Evolutionary conservation across 768 basidiomycete species (phyloP).

Genomic region (Mycena metata): DNA sequence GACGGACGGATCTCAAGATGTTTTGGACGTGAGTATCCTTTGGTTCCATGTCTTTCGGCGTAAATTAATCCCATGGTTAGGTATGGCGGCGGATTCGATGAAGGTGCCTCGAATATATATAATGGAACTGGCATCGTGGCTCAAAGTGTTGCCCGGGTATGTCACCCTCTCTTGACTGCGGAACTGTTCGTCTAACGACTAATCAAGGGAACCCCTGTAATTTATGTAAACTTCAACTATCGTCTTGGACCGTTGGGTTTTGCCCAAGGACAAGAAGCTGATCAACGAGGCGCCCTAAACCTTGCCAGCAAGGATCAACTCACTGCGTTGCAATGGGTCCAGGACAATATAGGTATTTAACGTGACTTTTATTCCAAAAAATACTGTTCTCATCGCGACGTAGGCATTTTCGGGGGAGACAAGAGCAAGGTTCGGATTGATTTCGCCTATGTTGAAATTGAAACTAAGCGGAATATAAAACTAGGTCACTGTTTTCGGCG

Average conservation of each 20-base stretch:
- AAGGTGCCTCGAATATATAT: constrained; percentile 38
- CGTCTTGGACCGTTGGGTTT: constrained; percentile 61
- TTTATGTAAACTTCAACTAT: constrained; percentile 64
- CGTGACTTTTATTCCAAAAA: too few relatives aligned
- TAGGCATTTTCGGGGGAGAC: constrained; percentile 69
- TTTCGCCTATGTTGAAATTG: background rate
- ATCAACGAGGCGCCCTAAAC: constrained; percentile 48
- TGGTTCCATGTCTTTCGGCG: background rate
- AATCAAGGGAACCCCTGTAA: constrained; percentile 48
- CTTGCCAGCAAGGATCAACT: constrained; percentile 57
- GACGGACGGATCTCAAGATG: constrained; percentile 17
- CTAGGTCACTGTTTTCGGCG: constrained; percentile 47
- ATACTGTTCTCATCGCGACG: too few relatives aligned
- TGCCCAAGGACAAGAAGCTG: constrained; percentile 54
- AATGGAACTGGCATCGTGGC: constrained; percentile 47
- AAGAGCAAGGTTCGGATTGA: constrained; percentile 49
- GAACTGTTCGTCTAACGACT: background rate
- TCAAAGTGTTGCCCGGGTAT: constrained; percentile 43
- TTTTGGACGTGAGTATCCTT: constrained; percentile 31
- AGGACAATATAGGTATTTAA: constrained; percentile 70
- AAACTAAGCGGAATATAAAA: background rate
- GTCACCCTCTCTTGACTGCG: background rate
- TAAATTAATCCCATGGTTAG: background rate
- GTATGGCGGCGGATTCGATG: constrained; percentile 43
- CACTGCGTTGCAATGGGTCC: constrained; percentile 61